These are phyloP conservation scores for Colletotrichum karsti DNA, from an alignment of 2,329 filamentous ascomycete species.

Conservation along the genomic window DNA sequence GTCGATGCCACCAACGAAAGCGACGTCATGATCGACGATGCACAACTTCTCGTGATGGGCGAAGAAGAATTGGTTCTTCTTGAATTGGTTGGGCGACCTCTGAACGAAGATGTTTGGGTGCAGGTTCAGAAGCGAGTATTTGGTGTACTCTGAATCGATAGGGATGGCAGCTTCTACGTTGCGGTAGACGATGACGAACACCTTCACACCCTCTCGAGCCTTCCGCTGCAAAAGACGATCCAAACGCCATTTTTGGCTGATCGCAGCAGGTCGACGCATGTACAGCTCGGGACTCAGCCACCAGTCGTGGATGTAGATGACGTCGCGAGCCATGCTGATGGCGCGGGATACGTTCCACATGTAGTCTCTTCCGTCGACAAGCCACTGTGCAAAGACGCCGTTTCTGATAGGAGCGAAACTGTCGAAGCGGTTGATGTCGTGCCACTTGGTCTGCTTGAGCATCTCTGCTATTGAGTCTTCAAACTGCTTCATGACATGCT, in stretches of 20 bases:
- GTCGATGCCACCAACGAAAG: constrained; percentile 95
- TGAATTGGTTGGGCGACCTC: constrained; percentile 94
- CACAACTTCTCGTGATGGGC: constrained; percentile 99
- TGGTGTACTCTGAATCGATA: constrained; percentile 98
- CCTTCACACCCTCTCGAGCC: constrained; percentile 93
- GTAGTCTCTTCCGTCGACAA: constrained; percentile 96
- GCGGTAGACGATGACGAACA: constrained; percentile 97
- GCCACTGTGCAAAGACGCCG: constrained; percentile 91
- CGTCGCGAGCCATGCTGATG: constrained; percentile 95
- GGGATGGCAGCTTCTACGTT: constrained; percentile 98
- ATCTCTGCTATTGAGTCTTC: constrained; percentile 92
- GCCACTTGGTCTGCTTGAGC: constrained; percentile 84
- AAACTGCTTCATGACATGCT: constrained; percentile 89
- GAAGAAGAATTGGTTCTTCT: constrained; percentile 99
- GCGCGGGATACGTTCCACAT: constrained; percentile 99
- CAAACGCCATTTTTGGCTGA: constrained; percentile 97
- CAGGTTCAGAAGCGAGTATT: constrained; percentile 92
- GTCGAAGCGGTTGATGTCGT: constrained; percentile 83
- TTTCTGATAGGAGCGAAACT: constrained; percentile 92
- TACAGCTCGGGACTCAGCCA: constrained; percentile 98
- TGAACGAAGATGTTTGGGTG: constrained; percentile 98
- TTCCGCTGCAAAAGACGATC: constrained; percentile 94
- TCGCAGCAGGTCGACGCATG: constrained; percentile 90
- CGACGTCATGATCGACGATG: constrained; percentile 93
- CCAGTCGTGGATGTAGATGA: constrained; percentile 99